phyloP scores from a whole-genome alignment of 331 rosid genomes.

The Malus hybrid region DNA sequence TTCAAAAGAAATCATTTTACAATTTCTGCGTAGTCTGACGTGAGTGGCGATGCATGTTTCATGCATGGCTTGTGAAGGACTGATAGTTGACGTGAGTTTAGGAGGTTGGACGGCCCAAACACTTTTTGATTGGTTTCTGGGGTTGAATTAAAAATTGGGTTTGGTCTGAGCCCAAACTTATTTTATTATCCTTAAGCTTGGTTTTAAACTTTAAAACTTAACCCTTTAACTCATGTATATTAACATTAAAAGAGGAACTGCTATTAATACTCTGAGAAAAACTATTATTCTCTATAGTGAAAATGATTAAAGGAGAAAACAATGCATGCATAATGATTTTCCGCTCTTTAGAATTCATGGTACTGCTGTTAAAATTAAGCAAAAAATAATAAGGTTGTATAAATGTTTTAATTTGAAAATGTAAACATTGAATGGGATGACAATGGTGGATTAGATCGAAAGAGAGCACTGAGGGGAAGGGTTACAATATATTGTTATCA shows the following conservation, averaged over 20 bases:
- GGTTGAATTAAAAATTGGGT: not conserved
- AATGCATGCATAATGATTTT: too few species aligned
- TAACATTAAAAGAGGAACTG: not conserved
- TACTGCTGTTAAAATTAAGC: not conserved
- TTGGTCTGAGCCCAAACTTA: conserved; percentile 22
- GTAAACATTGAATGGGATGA: not conserved
- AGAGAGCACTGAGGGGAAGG: not conserved
- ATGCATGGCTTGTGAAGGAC: not conserved
- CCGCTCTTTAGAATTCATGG: not conserved
- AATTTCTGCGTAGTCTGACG: not conserved
- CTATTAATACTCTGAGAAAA: too few species aligned
- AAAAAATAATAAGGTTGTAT: not conserved
- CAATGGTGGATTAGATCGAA: not conserved
- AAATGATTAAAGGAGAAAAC: not conserved
- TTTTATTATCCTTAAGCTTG: not conserved
- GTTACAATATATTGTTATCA: not conserved
- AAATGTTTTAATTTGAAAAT: not conserved
- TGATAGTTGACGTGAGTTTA: not conserved
- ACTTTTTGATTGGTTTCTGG: not conserved
- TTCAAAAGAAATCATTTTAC: not conserved
- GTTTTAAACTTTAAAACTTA: not conserved
- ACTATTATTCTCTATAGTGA: too few species aligned
- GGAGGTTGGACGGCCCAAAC: conserved; percentile 5
- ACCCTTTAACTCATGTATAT: not conserved
- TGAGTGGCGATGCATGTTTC: not conserved